Base-by-base conservation (phyloP, 2,329 filamentous ascomycete genomes). In the Allantophomopsis cytisporea region DNA sequence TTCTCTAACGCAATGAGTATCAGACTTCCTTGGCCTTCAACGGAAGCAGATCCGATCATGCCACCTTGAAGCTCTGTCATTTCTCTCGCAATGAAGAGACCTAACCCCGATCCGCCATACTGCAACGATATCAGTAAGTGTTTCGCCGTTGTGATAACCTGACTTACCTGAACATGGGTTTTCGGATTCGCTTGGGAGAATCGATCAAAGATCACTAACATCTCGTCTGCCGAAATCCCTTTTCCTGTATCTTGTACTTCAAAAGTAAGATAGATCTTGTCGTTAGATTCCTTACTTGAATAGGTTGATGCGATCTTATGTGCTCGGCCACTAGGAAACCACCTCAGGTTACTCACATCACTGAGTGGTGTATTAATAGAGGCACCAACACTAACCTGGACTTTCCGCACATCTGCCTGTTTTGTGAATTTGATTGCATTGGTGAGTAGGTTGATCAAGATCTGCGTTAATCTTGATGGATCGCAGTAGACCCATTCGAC, bases 351-450 rank as follows among this genome's bases (percentile, higher is more conserved):
- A 20, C 18, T 20, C 18, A 20, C 7, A 20, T 20, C 18, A 20
- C 18, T 20, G 18, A 20, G 18, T 20, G 18, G 18, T 20, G 18
- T 7, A 20, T 86, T 77, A 15, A 88, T 71, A 17, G 72, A 72
- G 4, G 86, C 84, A 35, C 78, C 78, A 38, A 95, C 85, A 1
- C 84, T 93, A 42, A 95, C 83, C 0, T 81, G 83, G 1, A 88
- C 88, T 42, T 80, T 73, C 41, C 18, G 18, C 7, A 4, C 18
- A 41, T 69, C 70, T 2, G 80, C 81, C 41, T 78, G 68, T 13
- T 88, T 83, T 0, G 88, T 95, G 55, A 95, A 95, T 55, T 95
- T 95, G 59, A 94, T 80, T 53, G 83, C 89, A 62, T 95, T 95
- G 45, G 83, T 83, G 34, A 95, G 82, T 17, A 95, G 70, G 52